Base-by-base conservation (phyloP, 2,329 filamentous ascomycete species). In the Fusarium sp. region DNA sequence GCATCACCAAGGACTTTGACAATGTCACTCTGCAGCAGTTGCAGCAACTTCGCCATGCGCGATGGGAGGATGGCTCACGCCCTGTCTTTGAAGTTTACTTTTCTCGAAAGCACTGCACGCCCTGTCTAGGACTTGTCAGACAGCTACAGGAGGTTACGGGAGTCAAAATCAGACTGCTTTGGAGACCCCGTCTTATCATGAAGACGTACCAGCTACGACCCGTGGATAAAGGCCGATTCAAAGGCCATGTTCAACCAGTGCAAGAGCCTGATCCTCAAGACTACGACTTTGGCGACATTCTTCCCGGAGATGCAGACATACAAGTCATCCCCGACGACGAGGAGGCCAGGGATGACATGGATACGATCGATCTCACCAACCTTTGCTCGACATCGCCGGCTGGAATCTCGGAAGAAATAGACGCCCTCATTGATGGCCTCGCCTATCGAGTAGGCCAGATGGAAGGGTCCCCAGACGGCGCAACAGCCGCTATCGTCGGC, bases 71-170 rank as follows among this genome's bases (percentile, higher is more conserved):
- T 36, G 72, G 69, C 9, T 57, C 66, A 0, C 59, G 57, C 2
- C 74, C 73, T 0, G 23, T 48, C 1, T 69, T 77, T 17, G 75
- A 77, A 27, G 67, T 77, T 0, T 74, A 72, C 57, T 75, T 77
- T 9, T 77, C 75, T 1, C 57, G 75, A 4, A 72, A 68, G 33
- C 69, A 73, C n/a, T 77, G 75, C 41, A 6, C 3, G 0, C 54
- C 57, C 0, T 77, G 75, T 51, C 62, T 57, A 0, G 31, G n/a
- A 2, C 68, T 76, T 6, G 65, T 73, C 1, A 23, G 35, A 3
- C 56, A 44, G 6, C 67, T 77, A 1, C 53, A 68, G 15, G 53
- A 57, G 4, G 48, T 66, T 0, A 76, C 74, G 2, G 74, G 74
- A 0, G 48, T 76, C 0, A 25, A 42, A 0, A 70, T 77, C 3